These are phyloP conservation scores for Astragalus membranaceus DNA, from an alignment of 306 rosid genomes.

Conservation along the genomic window DNA sequence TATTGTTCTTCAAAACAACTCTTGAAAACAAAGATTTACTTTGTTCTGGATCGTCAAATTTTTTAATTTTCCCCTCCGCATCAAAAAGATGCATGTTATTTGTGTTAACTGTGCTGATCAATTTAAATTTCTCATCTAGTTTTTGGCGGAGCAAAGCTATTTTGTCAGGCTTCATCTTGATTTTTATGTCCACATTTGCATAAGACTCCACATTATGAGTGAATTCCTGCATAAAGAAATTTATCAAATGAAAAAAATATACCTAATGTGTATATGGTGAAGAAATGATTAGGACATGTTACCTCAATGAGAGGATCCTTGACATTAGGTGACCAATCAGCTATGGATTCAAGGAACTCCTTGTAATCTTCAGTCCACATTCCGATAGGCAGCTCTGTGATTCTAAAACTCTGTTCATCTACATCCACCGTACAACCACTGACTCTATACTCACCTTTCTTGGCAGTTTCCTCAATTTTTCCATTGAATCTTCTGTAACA, in stretches of 20 bases:
- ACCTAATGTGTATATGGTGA: background rate
- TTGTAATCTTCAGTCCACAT: constrained; percentile 94
- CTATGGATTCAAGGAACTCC: constrained; percentile 68
- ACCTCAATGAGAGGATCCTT: constrained; percentile 87
- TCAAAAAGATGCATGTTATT: constrained; percentile 92
- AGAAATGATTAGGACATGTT: background rate
- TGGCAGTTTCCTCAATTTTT: constrained; percentile 52
- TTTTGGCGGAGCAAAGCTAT: constrained; percentile 42
- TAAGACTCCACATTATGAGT: constrained; percentile 72
- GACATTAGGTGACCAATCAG: constrained; percentile 54
- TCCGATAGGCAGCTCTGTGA: constrained; percentile 73
- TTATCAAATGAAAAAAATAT: background rate
- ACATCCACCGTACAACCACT: constrained; percentile 61
- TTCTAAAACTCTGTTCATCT: constrained; percentile 46
- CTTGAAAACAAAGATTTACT: constrained; percentile 32
- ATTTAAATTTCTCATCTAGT: constrained; percentile 64
- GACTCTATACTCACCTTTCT: constrained; percentile 58
- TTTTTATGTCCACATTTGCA: constrained; percentile 51
- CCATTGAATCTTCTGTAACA: constrained; percentile 90
- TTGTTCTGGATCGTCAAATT: constrained; percentile 78
- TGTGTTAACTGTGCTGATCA: constrained; percentile 57
- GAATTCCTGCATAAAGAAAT: constrained; percentile 51
- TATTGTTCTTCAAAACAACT: background rate
- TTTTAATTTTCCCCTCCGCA: constrained; percentile 69
- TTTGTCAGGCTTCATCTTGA: constrained; percentile 57